Base-by-base conservation (phyloP, 139 green algal species). In the Haematococcus lacustris region DNA sequence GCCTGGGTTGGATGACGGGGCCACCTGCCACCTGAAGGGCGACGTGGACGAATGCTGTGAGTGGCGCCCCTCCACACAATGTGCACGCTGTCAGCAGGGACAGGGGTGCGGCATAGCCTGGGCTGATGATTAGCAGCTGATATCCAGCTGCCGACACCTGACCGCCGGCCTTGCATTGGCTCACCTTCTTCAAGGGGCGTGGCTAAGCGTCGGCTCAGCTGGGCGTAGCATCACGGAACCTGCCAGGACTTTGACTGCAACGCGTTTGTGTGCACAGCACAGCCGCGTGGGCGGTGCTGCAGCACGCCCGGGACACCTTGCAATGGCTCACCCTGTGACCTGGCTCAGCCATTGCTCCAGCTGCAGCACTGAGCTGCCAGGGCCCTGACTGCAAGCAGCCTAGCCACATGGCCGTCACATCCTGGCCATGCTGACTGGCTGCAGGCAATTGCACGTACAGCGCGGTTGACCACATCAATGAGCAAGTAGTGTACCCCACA, bases 401-500 rank as follows among this genome's bases (percentile, higher is more conserved):
- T 21, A 30, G 4, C 17, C 63, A 26, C 9, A 25, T 26, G 9
- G 13, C 25, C 30, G 25, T 4, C 37, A n/a, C 63, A 30, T 25
- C 38, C 4, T 30, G 4, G n/a, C 4, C 17, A 13, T 26, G 4
- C 17, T 70, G 5, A 30, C 30, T 28, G 23, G 21, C 23, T 70
- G 35, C 47, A 61, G 67, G 28, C 38, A 59, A 26, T 26, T 66
- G 26, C 28, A 40, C 30, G 3, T 59, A 50, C 38, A 38, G 61
- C 4, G n/a, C 32, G 64, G 91, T 97, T 2, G 86, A 94, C 38
- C 68, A 75, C 17, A 40, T 91, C 28, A 93, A 95, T 51, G 71
- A 76, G 0, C 57, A 87, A 3, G 68, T 82, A 30, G 53, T 97
- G 33, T 41, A 82, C 32, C 88, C 90, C 3, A 37, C 93, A 25